Base-by-base conservation (phyloP, 345 rosid genomes). In the Populus simonii region DNA sequence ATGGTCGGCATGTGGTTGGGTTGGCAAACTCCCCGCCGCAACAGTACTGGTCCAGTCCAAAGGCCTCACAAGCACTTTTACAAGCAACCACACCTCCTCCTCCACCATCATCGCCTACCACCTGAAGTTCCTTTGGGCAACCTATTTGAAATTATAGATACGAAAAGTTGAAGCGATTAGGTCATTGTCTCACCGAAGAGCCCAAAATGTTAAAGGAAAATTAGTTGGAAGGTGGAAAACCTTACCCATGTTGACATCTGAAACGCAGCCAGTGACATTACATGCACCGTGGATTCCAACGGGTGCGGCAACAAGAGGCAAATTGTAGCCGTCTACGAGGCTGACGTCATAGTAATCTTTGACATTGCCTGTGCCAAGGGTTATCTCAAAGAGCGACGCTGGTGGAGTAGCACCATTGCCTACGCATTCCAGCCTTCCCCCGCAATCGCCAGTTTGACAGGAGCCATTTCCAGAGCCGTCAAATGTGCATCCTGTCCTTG, bases 61-160 rank as follows among this genome's bases (percentile, higher is more conserved):
- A 95, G 72, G 99, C 98, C 49, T 84, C 94, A 31, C 98, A 95
- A 6, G 94, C 97, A 35, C 98, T 93, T 87, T 85, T 93, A 82
- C 98, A 90, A 16, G 89, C 97, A 1, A 93, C 89, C 62, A 88
- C 93, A 70, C 77, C 88, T 41, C 85, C 73, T 53, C 77, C 20
- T 74, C 15, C 79, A 6, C 68, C 72, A 29, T 81, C 89, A n/a
- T 87, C 87, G n/a, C 89, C 89, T 62, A 87, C 84, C 78, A 93
- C 93, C 71, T 95, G 99, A 78, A 95, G 98, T 80, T 95, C 99
- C 81, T 90, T 95, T 4, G 98, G 96, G 79, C 98, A 93, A 72
- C 92, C 95, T 84, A 86, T 74, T 43, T 51, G 8, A 76, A 39
- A 31, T 39, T 38, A 49, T 17, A 4, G 69, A 36, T 35, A 23